Base-by-base conservation (phyloP, 192 early-diverging fungal genomes). In the Backusella circina region DNA sequence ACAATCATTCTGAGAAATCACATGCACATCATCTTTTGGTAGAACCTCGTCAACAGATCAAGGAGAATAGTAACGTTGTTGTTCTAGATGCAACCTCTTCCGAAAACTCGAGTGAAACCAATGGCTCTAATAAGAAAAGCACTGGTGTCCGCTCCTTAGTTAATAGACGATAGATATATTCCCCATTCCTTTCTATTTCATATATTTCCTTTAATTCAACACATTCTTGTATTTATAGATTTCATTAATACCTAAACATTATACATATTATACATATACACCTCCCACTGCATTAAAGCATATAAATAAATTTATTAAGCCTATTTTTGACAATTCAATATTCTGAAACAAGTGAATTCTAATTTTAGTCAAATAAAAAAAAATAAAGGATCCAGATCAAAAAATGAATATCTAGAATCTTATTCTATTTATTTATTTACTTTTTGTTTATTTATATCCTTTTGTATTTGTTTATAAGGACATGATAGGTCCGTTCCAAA, bases 21-120 rank as follows among this genome's bases (percentile, higher is more conserved):
- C 80, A 82, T 75, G 37, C 54, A 2, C 80, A 82, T 71, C 80
- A 82, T 78, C 39, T 77, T 7, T 47, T 82, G n/a, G 77, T 78
- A 9, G 54, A 74, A 37, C 78, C 78, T 30, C 21, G 64, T 38
- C 30, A 35, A 21, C 5, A 72, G 10, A 38, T 51, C 31, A 79
- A 75, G 67, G 67, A 64, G 6, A 18, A 44, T n/a, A 51, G 72
- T 67, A 71, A 75, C 54, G 71, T 79, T 64, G 66, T 65, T 7
- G 33, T 76, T 15, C 23, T 75, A 31, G 66, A 75, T 51, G 21
- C 35, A 37, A n/a, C n/a, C 13, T 26, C 61, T 23, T 61, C 71
- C 51, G 65, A 67, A 36, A 67, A 68, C n/a, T 39, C 30, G n/a
- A 36, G 18, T 33, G 23, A 35, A 31, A 7, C 71, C 13, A 1